These are phyloP conservation scores for Daldinia sp. DNA, from an alignment of 2,329 filamentous ascomycete genomes.

Conservation along the genomic window DNA sequence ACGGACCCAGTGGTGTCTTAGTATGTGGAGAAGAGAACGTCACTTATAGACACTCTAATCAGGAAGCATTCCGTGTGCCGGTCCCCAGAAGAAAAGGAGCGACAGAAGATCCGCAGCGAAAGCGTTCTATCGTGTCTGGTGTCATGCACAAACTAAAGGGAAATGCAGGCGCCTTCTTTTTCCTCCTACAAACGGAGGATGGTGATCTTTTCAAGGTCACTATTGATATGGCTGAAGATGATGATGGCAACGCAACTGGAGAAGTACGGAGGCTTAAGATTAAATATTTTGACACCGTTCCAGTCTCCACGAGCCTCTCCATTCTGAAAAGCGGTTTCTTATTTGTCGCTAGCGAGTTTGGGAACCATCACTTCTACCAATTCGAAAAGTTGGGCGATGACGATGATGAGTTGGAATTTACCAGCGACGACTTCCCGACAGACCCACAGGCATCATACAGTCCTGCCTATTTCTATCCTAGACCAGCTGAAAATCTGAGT, in stretches of 20 bases:
- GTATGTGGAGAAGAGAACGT: conserved; percentile 95
- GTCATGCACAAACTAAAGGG: conserved; percentile 97
- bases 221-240: conserved; percentile 87
- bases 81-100: conserved; percentile 87
- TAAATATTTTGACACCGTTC: conserved; percentile 98
- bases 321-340: conserved; percentile 96
- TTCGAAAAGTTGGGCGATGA: conserved; percentile 98
- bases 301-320: conserved; percentile 84
- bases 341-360: conserved; percentile 90
- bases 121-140: conserved; percentile 84
- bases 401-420: conserved; percentile 86
- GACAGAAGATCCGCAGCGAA: conserved; percentile 90
- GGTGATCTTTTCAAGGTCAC: conserved; percentile 98
- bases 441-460: conserved; percentile 76
- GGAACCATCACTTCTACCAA: conserved; percentile 94
- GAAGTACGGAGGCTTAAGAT: conserved; percentile 87
- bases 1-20: conserved; percentile 92
- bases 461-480: conserved; percentile 85
- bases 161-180: conserved; percentile 88
- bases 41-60: conserved; percentile 96
- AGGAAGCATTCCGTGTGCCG: conserved; percentile 85
- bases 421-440: conserved; percentile 81
- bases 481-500: conserved; percentile 81
- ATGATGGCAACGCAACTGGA: conserved; percentile 77
- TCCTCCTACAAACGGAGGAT: conserved; percentile 93